Base-by-base conservation (phyloP, 2,329 filamentous ascomycete genomes). In the Ilyonectria robusta region DNA sequence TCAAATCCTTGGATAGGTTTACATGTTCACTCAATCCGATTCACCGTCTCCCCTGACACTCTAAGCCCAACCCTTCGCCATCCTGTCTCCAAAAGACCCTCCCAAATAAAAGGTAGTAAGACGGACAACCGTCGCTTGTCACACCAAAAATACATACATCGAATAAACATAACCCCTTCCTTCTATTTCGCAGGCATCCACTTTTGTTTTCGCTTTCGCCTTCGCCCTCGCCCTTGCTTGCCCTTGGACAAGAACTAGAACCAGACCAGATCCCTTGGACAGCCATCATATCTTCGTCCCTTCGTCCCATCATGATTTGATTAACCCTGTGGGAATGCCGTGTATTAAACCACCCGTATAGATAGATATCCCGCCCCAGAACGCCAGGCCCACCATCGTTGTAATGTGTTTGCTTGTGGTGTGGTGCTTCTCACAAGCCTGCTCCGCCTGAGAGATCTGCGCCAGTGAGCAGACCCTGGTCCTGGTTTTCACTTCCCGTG, bases 401-500 rank as follows among this genome's bases (percentile, higher is more conserved):
- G 13, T 19, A 6, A 19, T 61, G 31, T 40, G 31, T 21, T 33
- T 44, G 55, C 50, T 62, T 51, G 48, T 37, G 47, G 33, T 23
- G 56, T 54, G 26, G 26, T 26, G 26, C 50, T 44, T 44, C 23
- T 73, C 66, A 75, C 59, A 76, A 62, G 26, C 65, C 70, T 10
- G 57, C 54, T 13, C 65, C 60, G 37, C 62, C 71, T n/a, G 72
- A 62, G 37, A 81, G 70, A 23, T 79, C 81, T 31, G 76, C 57
- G 17, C 71, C 78, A 23, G 72, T 67, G 57, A 78, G 81, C 68
- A 83, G 72, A 33, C 70, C 73, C 60, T 82, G 78, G 29, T 75
- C 77, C 55, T 82, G 78, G 31, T 71, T 77, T 35, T 83, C 80
- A 29, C 77, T 67, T 42, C 78, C 78, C 13, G 81, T 73, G 65